Evolutionary conservation across 73 alveolate species (phyloP).

Genomic region (Uronychia binucleata): DNA sequence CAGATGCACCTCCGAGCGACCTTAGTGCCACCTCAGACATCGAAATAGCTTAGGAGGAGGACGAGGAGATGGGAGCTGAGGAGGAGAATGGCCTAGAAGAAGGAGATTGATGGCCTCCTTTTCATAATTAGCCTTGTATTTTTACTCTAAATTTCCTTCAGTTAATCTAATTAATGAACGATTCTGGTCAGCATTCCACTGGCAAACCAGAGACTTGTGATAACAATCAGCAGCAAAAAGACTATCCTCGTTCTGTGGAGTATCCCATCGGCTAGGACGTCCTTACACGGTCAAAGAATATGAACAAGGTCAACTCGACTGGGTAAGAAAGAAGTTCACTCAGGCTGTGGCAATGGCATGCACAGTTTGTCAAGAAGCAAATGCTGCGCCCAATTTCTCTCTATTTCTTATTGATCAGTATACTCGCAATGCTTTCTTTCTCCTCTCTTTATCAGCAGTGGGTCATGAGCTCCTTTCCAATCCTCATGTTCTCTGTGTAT

Average conservation of each 20-base stretch:
- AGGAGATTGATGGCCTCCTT: background rate
- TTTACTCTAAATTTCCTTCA: too few species aligned
- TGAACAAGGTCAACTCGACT: background rate
- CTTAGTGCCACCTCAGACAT: conserved; percentile 34
- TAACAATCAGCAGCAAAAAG: background rate
- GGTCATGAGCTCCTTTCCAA: background rate
- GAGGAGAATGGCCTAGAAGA: background rate
- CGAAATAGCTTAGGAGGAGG: conserved; percentile 65
- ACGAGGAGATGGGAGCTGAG: conserved; percentile 14
- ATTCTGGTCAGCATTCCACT: background rate
- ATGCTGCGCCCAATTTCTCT: background rate
- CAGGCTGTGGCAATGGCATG: background rate
- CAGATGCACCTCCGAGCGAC: conserved; percentile 47
- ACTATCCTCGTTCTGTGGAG: background rate
- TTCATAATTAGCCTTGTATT: background rate
- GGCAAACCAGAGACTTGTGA: background rate
- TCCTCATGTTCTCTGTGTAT: background rate
- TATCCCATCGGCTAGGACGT: background rate
- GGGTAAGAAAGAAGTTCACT: background rate
- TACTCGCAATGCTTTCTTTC: conserved; percentile 14
- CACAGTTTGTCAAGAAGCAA: background rate
- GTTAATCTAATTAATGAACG: background rate
- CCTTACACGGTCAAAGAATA: background rate
- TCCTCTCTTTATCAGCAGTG: background rate
- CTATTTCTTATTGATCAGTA: background rate